Evolutionary conservation across 2,329 filamentous ascomycete species (phyloP).

Genomic region (Aspergillus neotritici): DNA sequence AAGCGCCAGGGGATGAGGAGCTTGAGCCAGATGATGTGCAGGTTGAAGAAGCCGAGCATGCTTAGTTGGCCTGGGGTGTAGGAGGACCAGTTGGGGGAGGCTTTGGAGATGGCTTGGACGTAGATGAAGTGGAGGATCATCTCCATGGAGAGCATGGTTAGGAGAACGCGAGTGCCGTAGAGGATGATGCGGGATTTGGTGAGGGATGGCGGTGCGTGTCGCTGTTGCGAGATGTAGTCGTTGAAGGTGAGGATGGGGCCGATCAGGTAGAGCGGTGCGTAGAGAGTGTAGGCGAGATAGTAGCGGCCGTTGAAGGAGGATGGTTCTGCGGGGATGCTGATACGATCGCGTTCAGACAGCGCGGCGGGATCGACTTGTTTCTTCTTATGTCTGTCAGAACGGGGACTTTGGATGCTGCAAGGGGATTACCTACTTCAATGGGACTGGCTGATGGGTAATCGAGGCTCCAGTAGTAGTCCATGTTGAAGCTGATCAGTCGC

Average conservation of each 20-base stretch:
- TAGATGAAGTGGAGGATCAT: constrained; percentile 87
- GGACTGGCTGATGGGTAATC: constrained; percentile 59
- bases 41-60: constrained; percentile 90
- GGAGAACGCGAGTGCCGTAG: constrained; percentile 75
- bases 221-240: constrained; percentile 85
- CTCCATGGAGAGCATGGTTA: constrained; percentile 84
- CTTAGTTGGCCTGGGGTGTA: constrained; percentile 85
- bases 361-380: constrained; percentile 89
- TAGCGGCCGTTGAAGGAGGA: constrained; percentile 73
- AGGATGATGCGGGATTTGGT: constrained; percentile 64
- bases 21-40: constrained; percentile 97
- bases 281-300: constrained; percentile 83
- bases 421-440: constrained; percentile 64
- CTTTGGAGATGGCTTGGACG: constrained; percentile 83
- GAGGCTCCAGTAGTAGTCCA: constrained; percentile 93
- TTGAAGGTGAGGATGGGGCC: constrained; percentile 97
- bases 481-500: constrained; percentile 89
- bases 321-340: constrained; percentile 66
- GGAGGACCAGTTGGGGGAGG: constrained; percentile 68
- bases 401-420: constrained; percentile 1
- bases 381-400: constrained; percentile 64
- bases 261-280: constrained; percentile 86
- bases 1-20: constrained; percentile 95
- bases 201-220: constrained; percentile 67
- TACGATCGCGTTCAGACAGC: constrained; percentile 82